These are phyloP conservation scores for Parascedosporium putredinis DNA, from an alignment of 2,329 filamentous ascomycete genomes.

Conservation along the genomic window DNA sequence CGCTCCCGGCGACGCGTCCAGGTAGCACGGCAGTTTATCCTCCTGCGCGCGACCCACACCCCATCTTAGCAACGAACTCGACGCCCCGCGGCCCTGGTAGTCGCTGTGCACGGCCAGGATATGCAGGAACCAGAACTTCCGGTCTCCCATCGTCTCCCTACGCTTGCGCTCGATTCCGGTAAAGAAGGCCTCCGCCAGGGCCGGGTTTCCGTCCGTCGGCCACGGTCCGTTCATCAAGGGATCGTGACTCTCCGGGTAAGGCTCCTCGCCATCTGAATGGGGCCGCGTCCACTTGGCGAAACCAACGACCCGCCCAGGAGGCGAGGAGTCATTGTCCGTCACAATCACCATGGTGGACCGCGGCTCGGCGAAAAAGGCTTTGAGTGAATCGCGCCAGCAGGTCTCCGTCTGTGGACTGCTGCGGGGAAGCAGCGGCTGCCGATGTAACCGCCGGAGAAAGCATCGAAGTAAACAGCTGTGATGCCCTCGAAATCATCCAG, in stretches of 20 bases:
- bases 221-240: slow-evolving; percentile 16
- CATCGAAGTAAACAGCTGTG: slow-evolving; percentile 31
- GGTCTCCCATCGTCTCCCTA: slow-evolving; percentile 25
- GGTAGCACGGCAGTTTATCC: slow-evolving; percentile 13
- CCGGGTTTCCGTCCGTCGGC: slow-evolving; percentile 27
- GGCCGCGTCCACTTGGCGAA: slow-evolving; percentile 4
- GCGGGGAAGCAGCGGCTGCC: slow-evolving; percentile 24
- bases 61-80: slow-evolving; percentile 33
- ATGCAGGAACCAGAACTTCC: slow-evolving; percentile 39
- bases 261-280: background rate
- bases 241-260: background rate
- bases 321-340: slow-evolving; percentile 18
- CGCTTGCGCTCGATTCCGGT: slow-evolving; percentile 24
- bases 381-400: slow-evolving; percentile 25
- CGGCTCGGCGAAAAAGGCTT: slow-evolving; percentile 29
- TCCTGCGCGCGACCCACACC: slow-evolving; percentile 34
- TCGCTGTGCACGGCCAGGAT: slow-evolving; percentile 31
- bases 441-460: slow-evolving; percentile 30
- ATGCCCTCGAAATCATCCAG: slow-evolving; percentile 29
- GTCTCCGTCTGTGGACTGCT: slow-evolving; percentile 13
- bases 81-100: slow-evolving; percentile 35
- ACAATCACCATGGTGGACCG: slow-evolving; percentile 29
- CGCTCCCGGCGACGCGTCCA: background rate
- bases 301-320: background rate
- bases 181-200: slow-evolving; percentile 29